Evolutionary conservation across 192 early-diverging fungal species (phyloP), one percentile per base, ranked within the genome.

Genomic region (Jimgerdemannia flammicorona): DNA sequence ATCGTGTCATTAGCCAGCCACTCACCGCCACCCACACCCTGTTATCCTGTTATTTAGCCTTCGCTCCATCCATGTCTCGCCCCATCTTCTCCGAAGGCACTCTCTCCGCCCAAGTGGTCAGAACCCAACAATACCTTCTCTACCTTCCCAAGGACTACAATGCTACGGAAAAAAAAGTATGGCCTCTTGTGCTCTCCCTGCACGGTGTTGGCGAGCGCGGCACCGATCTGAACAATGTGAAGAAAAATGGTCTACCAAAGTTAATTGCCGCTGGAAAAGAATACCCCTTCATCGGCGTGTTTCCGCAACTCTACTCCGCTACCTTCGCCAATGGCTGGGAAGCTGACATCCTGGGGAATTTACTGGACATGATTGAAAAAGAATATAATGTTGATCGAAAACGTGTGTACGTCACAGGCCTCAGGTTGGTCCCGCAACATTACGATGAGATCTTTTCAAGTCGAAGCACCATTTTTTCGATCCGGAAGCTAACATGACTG

Each of bases 121-220:
- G 49, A 14, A 59, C 49, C 49, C 49, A 59, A 0, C 49, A 59
- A 59, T 59, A 68, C 40, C 67, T 68, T 4, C 29, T 68, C 8
- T 68, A 68, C 2, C 67, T 68, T 9, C 67, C 67, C 19, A 20
- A 20, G 29, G 67, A 68, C 67, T 68, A 68, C 40, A 41, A 68
- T 18, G 18, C 8, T 19, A 68, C 29, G 7, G 44, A 44, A 67
- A 59, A 59, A 10, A 59, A 6, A 6, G 2, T 54, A 72, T 41
- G 64, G 65, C 69, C 67, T 65, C 9, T 54, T 68, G 19, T 72
- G 70, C 67, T 40, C 73, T 44, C 17, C 44, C 71, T 80, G 73
- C 63, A 67, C 74, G 59, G 64, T 73, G 29, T 69, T 74, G 3
- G 76, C 44, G 6, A 54, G 20, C 73, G 72, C 44, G 44, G 54